Percentiles rank a stretch among this genome's conserved stretches.
phyloP scores from a whole-genome alignment of 2,329 filamentous ascomycete genomes.

The Colletotrichum trifolii region DNA sequence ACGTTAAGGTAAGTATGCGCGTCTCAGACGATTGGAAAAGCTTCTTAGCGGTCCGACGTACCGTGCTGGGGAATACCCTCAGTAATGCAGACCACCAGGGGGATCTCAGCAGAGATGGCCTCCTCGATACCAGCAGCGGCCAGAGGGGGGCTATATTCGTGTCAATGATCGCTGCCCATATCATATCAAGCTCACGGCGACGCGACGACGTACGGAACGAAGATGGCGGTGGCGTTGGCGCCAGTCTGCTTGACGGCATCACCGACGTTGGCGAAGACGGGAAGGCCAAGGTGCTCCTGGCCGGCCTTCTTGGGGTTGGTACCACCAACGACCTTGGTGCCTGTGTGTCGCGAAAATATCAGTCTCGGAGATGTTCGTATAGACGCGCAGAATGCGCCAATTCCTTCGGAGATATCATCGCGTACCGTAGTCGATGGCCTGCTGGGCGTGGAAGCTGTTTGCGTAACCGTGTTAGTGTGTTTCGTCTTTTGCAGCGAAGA shows the following conservation, averaged over 20 bases:
- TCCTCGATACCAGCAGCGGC: slow-evolving; percentile 97
- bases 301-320: slow-evolving; percentile 99
- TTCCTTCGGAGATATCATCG: slow-evolving; percentile 23
- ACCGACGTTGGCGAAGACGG: slow-evolving; percentile 89
- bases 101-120: slow-evolving; percentile 91
- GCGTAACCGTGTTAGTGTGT: not conserved
- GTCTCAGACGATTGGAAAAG: not conserved
- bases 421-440: slow-evolving; percentile 98
- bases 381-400: slow-evolving; percentile 7
- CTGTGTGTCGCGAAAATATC: slow-evolving; percentile 58
- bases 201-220: slow-evolving; percentile 83
- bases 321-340: slow-evolving; percentile 96
- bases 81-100: slow-evolving; percentile 96
- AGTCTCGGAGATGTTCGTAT: slow-evolving; percentile 39
- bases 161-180: slow-evolving; percentile 57
- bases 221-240: slow-evolving; percentile 92
- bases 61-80: slow-evolving; percentile 98
- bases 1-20: slow-evolving; percentile 17
- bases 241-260: slow-evolving; percentile 92
- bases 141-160: slow-evolving; percentile 76
- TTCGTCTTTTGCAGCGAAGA: not conserved
- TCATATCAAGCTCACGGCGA: slow-evolving; percentile 50
- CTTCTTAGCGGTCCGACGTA: slow-evolving; percentile 55
- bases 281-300: slow-evolving; percentile 85
- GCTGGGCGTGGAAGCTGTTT: slow-evolving; percentile 91